Evolutionary conservation across 805 yeast genomes (phyloP).

Genomic region (Cyberlindnera amylophila): DNA sequence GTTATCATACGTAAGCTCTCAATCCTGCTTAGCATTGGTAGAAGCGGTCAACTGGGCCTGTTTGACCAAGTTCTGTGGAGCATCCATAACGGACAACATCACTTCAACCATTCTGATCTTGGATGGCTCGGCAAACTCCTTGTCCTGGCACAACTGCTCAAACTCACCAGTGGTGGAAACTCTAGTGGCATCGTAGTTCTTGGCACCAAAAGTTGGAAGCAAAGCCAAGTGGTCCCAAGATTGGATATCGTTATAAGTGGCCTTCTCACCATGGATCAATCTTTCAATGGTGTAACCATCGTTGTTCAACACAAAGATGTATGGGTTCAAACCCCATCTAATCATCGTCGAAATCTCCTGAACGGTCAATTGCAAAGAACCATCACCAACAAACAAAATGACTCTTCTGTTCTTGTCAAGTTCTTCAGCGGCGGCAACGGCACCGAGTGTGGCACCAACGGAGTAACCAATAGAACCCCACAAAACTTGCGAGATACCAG

Average conservation of each 20-base stretch:
- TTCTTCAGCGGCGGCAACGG: constrained; percentile 65
- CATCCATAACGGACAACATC: constrained; percentile 67
- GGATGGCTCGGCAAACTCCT: constrained; percentile 48
- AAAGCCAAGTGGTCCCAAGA: constrained; percentile 61
- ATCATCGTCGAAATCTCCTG: constrained; percentile 70
- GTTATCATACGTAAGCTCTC: too few species aligned
- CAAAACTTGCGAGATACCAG: constrained; percentile 69
- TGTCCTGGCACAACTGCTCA: constrained; percentile 43
- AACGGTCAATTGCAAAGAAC: constrained; percentile 70
- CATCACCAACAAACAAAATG: constrained; percentile 68
- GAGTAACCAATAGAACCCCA: constrained; percentile 78
- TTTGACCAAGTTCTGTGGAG: constrained; percentile 59
- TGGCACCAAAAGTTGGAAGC: constrained; percentile 47
- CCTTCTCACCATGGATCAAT: constrained; percentile 65
- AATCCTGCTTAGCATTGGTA: constrained; percentile 31
- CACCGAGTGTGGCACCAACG: constrained; percentile 66
- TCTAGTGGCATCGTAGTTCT: constrained; percentile 49
- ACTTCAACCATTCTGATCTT: constrained; percentile 65
- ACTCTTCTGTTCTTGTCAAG: constrained; percentile 58
- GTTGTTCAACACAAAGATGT: constrained; percentile 66
- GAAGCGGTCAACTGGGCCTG: constrained; percentile 63
- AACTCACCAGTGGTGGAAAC: constrained; percentile 57
- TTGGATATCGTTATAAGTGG: constrained; percentile 64
- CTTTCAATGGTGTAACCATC: constrained; percentile 75
- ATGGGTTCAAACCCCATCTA: constrained; percentile 64